Evolutionary conservation across 345 rosid species (phyloP).

Genomic region (Crucihimalaya himalaica): DNA sequence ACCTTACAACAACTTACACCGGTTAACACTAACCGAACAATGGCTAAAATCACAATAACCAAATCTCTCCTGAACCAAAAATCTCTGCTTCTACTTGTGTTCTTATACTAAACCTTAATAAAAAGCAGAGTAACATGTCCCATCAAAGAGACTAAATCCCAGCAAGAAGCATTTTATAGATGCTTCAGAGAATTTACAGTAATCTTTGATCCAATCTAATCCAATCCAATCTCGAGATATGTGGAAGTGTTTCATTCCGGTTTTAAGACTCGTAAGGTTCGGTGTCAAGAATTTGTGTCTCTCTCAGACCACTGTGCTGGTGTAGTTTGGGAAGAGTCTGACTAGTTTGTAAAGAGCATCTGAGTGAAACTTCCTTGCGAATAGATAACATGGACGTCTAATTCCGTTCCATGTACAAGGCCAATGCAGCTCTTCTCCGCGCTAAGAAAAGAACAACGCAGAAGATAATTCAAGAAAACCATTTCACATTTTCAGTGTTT

Average conservation of each 20-base stretch:
- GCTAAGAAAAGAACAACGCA: conserved; percentile 12
- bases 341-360: conserved; percentile 69
- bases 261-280: conserved; percentile 29
- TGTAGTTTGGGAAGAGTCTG: conserved; percentile 76
- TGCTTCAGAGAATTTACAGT: conserved; percentile 31
- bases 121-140: conserved; percentile 28
- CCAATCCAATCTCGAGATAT: conserved; percentile 16
- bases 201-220: conserved; percentile 5
- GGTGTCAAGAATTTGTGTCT: conserved; percentile 33
- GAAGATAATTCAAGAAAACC: background rate
- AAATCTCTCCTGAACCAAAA: conserved; percentile 15
- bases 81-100: conserved; percentile 25
- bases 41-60: conserved; percentile 8
- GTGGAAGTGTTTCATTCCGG: conserved; percentile 8
- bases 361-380: conserved; percentile 87
- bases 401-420: conserved; percentile 95
- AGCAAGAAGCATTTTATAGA: conserved; percentile 7
- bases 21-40: conserved; percentile 29
- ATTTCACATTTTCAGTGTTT: background rate
- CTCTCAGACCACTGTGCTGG: conserved; percentile 47
- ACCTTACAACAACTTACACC: conserved; percentile 32
- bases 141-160: conserved; percentile 6
- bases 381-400: conserved; percentile 87
- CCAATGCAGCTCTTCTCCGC: conserved; percentile 62
- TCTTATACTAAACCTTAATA: conserved; percentile 2